A percentile compares a stretch with the other conserved stretches of the same genome.
Conservation (phyloP, 352 stramenopile genomes). For the Pythium coloratum region DNA sequence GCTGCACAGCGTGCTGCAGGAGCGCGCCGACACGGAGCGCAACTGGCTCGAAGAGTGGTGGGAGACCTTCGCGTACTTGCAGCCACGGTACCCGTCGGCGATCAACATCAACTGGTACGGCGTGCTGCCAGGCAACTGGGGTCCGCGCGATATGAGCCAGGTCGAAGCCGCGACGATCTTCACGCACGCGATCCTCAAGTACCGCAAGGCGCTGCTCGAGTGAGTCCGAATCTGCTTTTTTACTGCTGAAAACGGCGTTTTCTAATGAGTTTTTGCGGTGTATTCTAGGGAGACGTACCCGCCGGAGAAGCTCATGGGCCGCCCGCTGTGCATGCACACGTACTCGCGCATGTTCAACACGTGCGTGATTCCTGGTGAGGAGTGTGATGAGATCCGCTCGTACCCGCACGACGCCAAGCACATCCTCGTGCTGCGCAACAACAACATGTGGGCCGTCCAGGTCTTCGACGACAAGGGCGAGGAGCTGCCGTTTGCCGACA, state of each 20-base stretch:
- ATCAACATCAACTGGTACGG: constrained; percentile 99
- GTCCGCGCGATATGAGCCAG: constrained; percentile 90
- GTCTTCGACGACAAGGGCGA: constrained; percentile 76
- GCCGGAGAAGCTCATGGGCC: constrained; percentile 92
- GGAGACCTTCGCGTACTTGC: constrained; percentile 96
- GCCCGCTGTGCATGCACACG: constrained; percentile 92
- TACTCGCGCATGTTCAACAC: constrained; percentile 97
- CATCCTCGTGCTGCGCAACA: constrained; percentile 92
- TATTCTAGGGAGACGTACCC: constrained; percentile 84
- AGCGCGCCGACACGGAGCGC: constrained; percentile 77
- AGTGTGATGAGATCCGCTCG: constrained; percentile 82
- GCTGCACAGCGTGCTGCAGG: constrained; percentile 89
- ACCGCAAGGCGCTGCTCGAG: constrained; percentile 90
- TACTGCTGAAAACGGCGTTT: background rate
- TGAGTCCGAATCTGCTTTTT: constrained; percentile 32
- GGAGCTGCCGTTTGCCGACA: constrained; percentile 70
- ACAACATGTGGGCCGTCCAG: constrained; percentile 86
- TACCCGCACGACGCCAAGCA: constrained; percentile 92
- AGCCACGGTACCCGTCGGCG: constrained; percentile 92
- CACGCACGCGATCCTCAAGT: constrained; percentile 87
- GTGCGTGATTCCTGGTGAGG: constrained; percentile 92
- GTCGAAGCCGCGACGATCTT: constrained; percentile 88
- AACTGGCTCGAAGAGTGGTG: constrained; percentile 96
- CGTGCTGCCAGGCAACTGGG: constrained; percentile 93
- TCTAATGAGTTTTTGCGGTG: background rate